phyloP scores from a whole-genome alignment of 2,329 filamentous ascomycete genomes.

The Aplosporella prunicola region DNA sequence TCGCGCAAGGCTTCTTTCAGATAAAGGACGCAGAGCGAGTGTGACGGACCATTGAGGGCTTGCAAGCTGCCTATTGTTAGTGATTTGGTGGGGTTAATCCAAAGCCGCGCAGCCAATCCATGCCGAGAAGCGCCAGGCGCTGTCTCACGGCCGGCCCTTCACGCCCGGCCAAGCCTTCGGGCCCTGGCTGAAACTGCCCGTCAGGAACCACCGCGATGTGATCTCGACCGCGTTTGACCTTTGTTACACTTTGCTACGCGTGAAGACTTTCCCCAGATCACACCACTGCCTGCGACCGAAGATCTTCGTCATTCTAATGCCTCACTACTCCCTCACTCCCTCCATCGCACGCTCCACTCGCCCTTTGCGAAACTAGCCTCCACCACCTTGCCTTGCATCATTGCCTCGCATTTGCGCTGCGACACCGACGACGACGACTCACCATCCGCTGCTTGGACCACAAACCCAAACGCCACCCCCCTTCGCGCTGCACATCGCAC shows the following conservation, averaged over 20 bases:
- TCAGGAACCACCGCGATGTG: conserved; percentile 4
- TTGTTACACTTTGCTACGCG: conserved; percentile 3
- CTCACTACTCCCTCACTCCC: conserved; percentile 28
- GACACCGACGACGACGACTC: conserved; percentile 14
- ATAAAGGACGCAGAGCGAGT: conserved; percentile 2
- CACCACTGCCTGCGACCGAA: neutral
- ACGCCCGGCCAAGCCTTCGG: conserved; percentile 3
- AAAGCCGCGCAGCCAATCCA: conserved; percentile 1
- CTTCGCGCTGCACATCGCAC: conserved; percentile 54
- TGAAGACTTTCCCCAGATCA: conserved; percentile 3
- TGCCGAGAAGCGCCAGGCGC: neutral
- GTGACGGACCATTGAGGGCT: conserved; percentile 1
- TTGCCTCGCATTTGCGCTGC: conserved; percentile 47
- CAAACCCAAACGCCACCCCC: conserved; percentile 47
- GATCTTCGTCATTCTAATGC: neutral
- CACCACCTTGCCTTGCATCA: conserved; percentile 50
- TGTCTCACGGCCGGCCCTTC: conserved; percentile 1
- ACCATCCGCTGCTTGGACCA: conserved; percentile 15
- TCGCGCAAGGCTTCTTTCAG: too few relatives aligned
- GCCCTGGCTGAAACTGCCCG: conserved; percentile 6
- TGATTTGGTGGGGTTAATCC: conserved; percentile 9
- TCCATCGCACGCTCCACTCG: conserved; percentile 50
- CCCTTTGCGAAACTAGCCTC: conserved; percentile 54
- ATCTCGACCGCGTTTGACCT: conserved; percentile 8
- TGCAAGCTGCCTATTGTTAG: conserved; percentile 9